Evolutionary conservation across 345 rosid species (phyloP).

Genomic region (Corymbia maculata): DNA sequence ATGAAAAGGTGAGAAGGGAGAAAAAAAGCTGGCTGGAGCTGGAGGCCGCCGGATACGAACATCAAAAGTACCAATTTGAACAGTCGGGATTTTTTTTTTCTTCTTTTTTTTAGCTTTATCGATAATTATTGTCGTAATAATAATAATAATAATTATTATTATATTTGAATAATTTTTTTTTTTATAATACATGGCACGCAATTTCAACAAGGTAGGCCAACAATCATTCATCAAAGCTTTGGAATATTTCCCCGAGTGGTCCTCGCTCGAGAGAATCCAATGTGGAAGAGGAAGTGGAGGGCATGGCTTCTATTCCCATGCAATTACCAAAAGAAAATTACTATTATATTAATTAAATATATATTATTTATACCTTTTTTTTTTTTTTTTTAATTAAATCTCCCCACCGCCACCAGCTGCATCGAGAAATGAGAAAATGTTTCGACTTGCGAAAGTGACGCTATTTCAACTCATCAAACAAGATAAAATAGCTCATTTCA

Average conservation of each 20-base stretch:
- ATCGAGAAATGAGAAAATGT: neutral
- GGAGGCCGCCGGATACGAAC: neutral
- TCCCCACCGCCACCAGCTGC: neutral
- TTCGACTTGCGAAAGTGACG: neutral
- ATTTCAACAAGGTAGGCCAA: neutral
- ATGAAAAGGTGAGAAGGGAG: neutral
- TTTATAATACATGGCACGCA: neutral
- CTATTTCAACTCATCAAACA: neutral
- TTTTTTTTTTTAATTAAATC: no score
- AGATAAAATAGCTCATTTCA: accelerated
- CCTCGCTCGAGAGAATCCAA: neutral
- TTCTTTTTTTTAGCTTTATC: neutral
- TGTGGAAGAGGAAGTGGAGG: neutral
- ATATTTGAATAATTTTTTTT: neutral
- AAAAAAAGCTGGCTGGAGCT: neutral
- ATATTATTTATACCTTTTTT: neutral
- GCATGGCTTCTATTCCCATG: neutral
- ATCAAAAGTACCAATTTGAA: neutral
- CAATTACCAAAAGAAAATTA: neutral
- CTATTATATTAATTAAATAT: neutral
- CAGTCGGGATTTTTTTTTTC: neutral
- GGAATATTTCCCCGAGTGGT: neutral
- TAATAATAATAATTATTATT: neutral
- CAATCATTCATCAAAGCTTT: neutral
- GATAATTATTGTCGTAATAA: neutral